phyloP scores from a whole-genome alignment of 1,139 yeast genomes.

The Lodderomyces margitis region DNA sequence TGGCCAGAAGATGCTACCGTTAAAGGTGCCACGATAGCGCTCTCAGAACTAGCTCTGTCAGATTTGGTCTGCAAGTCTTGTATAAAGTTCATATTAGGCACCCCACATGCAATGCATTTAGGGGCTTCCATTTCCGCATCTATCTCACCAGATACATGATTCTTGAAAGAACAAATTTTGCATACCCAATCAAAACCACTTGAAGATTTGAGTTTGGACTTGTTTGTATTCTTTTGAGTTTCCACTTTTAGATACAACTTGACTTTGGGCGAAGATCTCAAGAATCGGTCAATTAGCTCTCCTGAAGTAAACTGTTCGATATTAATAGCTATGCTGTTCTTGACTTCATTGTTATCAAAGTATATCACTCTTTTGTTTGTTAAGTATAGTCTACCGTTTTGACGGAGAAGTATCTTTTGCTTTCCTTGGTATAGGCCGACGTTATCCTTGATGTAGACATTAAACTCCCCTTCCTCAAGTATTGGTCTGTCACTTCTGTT shows the following conservation, averaged over 20 bases:
- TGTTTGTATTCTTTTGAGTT: neutral
- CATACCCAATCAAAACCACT: conserved; percentile 65
- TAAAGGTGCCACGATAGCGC: no score
- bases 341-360: conserved; percentile 51
- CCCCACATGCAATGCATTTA: conserved; percentile 76
- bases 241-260: conserved; percentile 27
- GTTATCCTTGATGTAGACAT: conserved; percentile 47
- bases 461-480: conserved; percentile 38
- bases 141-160: conserved; percentile 40
- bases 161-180: conserved; percentile 75
- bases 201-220: conserved; percentile 9
- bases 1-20: neutral
- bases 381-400: conserved; percentile 74
- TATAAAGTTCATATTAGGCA: conserved; percentile 19
- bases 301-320: conserved; percentile 44
- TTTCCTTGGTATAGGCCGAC: conserved; percentile 75
- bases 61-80: neutral
- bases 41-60: neutral
- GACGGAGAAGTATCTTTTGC: conserved; percentile 59
- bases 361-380: conserved; percentile 74
- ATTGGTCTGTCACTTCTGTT: conserved; percentile 51
- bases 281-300: conserved; percentile 59
- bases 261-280: conserved; percentile 79
- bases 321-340: conserved; percentile 50
- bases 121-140: conserved; percentile 43